Evolutionary conservation across 139 green algal genomes (phyloP).

Genomic region (Zygnema cylindricum): DNA sequence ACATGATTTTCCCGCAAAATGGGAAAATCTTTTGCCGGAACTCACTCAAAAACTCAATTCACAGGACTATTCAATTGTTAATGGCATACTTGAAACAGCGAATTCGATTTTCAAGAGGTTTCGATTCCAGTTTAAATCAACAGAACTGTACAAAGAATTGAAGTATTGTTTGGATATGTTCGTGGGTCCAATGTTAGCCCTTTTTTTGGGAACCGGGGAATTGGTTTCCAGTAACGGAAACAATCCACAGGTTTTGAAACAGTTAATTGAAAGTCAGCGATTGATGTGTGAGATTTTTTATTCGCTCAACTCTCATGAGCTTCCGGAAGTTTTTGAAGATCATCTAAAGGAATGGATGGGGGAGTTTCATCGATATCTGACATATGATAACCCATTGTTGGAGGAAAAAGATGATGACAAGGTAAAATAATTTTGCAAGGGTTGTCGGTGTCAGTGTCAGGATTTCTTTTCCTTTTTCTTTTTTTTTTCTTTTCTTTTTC

Average conservation of each 20-base stretch:
- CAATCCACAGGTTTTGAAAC: slow-evolving; percentile 65
- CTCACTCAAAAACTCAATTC: slow-evolving; percentile 78
- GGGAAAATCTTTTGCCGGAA: slow-evolving; percentile 88
- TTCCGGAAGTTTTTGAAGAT: slow-evolving; percentile 91
- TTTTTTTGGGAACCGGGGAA: slow-evolving; percentile 47
- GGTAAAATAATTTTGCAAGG: neutral
- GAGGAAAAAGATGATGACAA: slow-evolving; percentile 58
- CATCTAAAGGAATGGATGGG: slow-evolving; percentile 72
- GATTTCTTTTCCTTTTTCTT: neutral
- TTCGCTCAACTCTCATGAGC: slow-evolving; percentile 88
- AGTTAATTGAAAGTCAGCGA: slow-evolving; percentile 73
- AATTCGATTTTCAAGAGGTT: slow-evolving; percentile 98
- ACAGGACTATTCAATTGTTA: slow-evolving; percentile 71
- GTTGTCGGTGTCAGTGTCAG: no score
- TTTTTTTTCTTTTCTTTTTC: neutral
- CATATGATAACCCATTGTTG: slow-evolving; percentile 71
- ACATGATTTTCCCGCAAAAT: slow-evolving; percentile 90
- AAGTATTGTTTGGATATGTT: slow-evolving; percentile 83
- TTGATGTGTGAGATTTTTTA: slow-evolving; percentile 88
- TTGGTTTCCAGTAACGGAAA: slow-evolving; percentile 40
- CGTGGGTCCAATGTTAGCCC: slow-evolving; percentile 63
- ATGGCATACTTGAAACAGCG: slow-evolving; percentile 86
- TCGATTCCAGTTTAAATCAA: slow-evolving; percentile 74
- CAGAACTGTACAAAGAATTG: slow-evolving; percentile 68
- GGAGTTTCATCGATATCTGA: slow-evolving; percentile 66